These are phyloP conservation scores for Neonectria ditissima DNA, from an alignment of 2,329 filamentous ascomycete species.

Conservation along the genomic window DNA sequence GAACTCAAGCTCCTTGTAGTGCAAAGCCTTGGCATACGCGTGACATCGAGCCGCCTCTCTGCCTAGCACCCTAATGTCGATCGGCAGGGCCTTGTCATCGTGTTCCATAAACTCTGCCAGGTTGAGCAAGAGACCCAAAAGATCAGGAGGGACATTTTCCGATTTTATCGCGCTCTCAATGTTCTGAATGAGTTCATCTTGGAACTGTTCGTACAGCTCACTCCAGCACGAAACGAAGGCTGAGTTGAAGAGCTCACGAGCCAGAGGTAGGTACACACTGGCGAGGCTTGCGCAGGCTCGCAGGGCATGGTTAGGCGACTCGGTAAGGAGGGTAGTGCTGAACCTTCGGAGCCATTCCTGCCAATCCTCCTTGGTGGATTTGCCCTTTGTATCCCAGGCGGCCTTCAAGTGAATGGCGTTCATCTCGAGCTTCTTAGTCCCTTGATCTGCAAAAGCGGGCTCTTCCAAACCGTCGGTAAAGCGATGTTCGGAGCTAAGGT, in stretches of 20 bases:
- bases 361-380: constrained; percentile 98
- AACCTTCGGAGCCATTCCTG: constrained; percentile 98
- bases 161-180: constrained; percentile 97
- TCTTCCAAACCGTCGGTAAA: constrained; percentile 86
- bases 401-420: constrained; percentile 97
- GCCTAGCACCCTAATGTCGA: constrained; percentile 94
- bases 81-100: constrained; percentile 97
- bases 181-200: constrained; percentile 94
- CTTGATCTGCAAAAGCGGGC: constrained; percentile 82
- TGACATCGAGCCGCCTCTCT: constrained; percentile 97
- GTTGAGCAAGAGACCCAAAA: constrained; percentile 93
- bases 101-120: constrained; percentile 99
- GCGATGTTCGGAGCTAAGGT: constrained; percentile 86
- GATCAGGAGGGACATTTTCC: constrained; percentile 93
- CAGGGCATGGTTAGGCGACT: constrained; percentile 95
- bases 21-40: constrained; percentile 96
- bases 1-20: constrained; percentile 99
- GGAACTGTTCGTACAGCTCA: constrained; percentile 95
- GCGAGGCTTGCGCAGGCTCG: constrained; percentile 92
- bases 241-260: constrained; percentile 96
- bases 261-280: constrained; percentile 90
- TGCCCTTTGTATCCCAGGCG: constrained; percentile 96
- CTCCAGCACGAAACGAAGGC: constrained; percentile 99
- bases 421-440: constrained; percentile 93
- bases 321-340: constrained; percentile 92